Conservation (phyloP, 169 alveolate species). For the Eimeria mitis region DNA sequence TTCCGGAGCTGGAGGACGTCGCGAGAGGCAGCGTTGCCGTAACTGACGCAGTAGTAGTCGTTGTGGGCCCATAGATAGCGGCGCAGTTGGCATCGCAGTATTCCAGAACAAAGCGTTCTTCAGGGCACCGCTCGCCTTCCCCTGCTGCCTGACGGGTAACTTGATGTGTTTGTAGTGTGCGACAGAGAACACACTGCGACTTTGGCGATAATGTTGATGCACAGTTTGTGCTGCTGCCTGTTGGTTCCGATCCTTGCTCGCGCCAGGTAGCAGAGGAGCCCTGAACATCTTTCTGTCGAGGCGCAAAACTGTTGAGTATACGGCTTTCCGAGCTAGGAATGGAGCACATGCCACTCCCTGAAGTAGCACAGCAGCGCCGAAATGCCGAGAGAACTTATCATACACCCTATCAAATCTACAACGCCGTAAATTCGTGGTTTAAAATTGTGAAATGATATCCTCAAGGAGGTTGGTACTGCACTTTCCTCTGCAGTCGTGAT, state of each 20-base stretch:
- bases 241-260: neutral
- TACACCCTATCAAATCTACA: neutral
- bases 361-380: neutral
- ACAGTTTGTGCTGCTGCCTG: conserved; percentile 42
- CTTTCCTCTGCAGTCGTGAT: neutral
- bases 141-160: conserved; percentile 50
- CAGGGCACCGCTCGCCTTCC: conserved; percentile 40
- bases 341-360: conserved; percentile 51
- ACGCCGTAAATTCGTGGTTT: neutral
- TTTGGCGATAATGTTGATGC: conserved; percentile 13
- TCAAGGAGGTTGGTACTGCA: neutral
- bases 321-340: neutral
- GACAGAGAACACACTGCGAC: conserved; percentile 43
- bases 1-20: neutral
- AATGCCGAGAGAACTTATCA: neutral
- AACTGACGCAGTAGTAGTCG: conserved; percentile 14
- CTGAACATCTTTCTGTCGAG: neutral
- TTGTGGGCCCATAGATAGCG: conserved; percentile 36
- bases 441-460: neutral
- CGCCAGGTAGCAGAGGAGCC: neutral
- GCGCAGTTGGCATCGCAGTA: conserved; percentile 60
- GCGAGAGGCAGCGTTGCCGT: neutral
- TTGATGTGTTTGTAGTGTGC: conserved; percentile 37
- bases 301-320: neutral
- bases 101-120: neutral